Evolutionary conservation across 2,329 filamentous ascomycete genomes (phyloP), one percentile per base, ranked within the genome.

Genomic region (Sporothrix dimorphospora): DNA sequence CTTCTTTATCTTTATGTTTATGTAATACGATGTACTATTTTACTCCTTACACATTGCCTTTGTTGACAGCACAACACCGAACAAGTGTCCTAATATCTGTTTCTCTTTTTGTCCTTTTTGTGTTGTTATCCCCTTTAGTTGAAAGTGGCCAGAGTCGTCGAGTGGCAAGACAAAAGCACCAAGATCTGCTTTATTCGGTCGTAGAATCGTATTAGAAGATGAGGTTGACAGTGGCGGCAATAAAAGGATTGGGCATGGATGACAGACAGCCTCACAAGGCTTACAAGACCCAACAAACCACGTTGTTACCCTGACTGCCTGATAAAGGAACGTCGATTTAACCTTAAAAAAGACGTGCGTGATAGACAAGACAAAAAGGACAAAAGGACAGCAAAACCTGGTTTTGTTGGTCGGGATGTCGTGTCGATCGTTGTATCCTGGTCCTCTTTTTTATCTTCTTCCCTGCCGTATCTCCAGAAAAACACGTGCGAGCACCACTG

Each of bases 401-500:
- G 53, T 53, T 53, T 21, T 14, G 45, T 27, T 27, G 51, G 24
- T 55, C 51, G 11, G 51, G 51, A 55, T 61, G 30, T 21, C 12
- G 55, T 61, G 34, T 61, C 55, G 55, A 61, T 61, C 34, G 55
- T n/a, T 61, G 30, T 61, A 16, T 3, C 9, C 12, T 14, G 53
- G 27, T 42, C 16, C 21, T 42, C 11, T 34, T 30, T 49, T 45
- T n/a, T 34, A 40, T 45, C 59, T 12, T 3, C n/a, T 49, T 34
- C 59, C 38, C 34, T 24, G 8, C 7, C 12, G 30, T 19, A 49
- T 63, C 61, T 51, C 65, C 45, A 51, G 65, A 53, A 51, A 67
- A 67, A 67, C 65, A 67, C 65, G 65, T 67, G 65, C 65, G 24
- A 19, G 2, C 40, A 45, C n/a, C 21, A 21, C 40, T 9, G 40